Conservation (phyloP, 2,329 filamentous ascomycete genomes). For the Pseudogymnoascus sp. region DNA sequence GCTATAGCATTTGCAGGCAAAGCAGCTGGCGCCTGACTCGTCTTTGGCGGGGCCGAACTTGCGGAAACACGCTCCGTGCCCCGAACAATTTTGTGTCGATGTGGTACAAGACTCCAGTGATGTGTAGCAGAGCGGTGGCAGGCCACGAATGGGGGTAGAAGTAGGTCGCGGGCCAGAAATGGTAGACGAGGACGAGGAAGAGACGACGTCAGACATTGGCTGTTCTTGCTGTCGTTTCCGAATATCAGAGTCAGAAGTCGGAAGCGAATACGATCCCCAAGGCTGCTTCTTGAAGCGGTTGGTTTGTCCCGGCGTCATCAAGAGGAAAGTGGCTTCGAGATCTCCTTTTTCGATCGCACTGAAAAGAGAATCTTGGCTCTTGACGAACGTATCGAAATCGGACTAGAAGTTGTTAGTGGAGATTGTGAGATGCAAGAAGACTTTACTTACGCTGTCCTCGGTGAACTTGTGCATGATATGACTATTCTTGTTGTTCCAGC, state of each 20-base stretch:
- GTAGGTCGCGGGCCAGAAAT: conserved; percentile 11
- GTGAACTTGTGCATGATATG: neutral
- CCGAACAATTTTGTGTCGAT: conserved; percentile 69
- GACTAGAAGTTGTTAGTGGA: neutral
- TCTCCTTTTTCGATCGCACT: neutral
- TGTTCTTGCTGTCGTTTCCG: neutral
- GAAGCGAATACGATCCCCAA: neutral
- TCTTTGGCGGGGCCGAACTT: conserved; percentile 45
- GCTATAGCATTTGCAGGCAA: conserved; percentile 59
- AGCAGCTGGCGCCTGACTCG: conserved; percentile 51
- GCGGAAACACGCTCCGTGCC: conserved; percentile 68
- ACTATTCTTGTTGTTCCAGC: neutral
- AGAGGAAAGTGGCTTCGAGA: neutral
- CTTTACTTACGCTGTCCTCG: neutral
- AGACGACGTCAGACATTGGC: neutral
- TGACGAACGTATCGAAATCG: neutral
- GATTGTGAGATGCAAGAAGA: neutral
- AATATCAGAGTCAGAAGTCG: neutral
- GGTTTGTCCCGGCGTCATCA: neutral
- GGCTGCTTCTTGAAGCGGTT: neutral
- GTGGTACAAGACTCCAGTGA: conserved; percentile 59
- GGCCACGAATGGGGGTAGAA: conserved; percentile 17
- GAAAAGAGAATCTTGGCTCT: neutral
- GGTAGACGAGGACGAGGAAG: conserved; percentile 3
- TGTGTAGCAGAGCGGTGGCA: conserved; percentile 64